phyloP scores from a whole-genome alignment of 768 basidiomycete species.

The Russula dissimulans region DNA sequence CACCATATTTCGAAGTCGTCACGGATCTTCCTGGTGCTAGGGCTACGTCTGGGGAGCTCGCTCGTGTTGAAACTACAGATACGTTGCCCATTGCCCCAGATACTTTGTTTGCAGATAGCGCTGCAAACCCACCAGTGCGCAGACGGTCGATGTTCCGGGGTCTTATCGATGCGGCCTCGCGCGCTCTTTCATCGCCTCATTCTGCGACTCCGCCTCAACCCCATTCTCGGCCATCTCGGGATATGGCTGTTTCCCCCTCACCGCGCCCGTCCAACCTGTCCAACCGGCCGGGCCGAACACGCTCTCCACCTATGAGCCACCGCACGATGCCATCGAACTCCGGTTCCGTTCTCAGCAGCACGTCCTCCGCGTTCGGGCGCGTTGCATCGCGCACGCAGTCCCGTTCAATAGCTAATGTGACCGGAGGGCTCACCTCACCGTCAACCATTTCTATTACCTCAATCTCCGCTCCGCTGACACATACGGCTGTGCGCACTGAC shows the following conservation, averaged over 20 bases:
- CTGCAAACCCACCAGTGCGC: slow-evolving; percentile 1
- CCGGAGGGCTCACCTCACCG: slow-evolving; percentile 42
- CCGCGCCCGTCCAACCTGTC: slow-evolving; percentile 15
- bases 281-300: slow-evolving; percentile 7
- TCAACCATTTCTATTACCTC: slow-evolving; percentile 63
- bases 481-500: slow-evolving; percentile 62
- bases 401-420: slow-evolving; percentile 30
- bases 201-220: background rate
- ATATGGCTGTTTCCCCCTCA: background rate
- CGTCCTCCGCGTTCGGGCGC: slow-evolving; percentile 35
- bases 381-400: slow-evolving; percentile 42
- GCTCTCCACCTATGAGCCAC: slow-evolving; percentile 21
- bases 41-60: slow-evolving; percentile 3
- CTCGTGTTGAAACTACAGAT: slow-evolving; percentile 13
- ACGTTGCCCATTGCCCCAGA: slow-evolving; percentile 14
- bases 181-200: slow-evolving; percentile 10
- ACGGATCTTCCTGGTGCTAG: slow-evolving; percentile 24
- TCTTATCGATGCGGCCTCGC: slow-evolving; percentile 16
- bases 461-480: slow-evolving; percentile 68
- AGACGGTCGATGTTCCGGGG: slow-evolving; percentile 40
- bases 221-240: background rate
- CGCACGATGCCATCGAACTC: slow-evolving; percentile 30
- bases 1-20: slow-evolving; percentile 52
- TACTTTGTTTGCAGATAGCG: background rate
- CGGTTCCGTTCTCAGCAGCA: slow-evolving; percentile 28